A percentile compares a stretch with the other conserved stretches of the same genome.
Evolutionary conservation across 805 yeast species (phyloP).

Genomic region (Ogataea glucozyma): DNA sequence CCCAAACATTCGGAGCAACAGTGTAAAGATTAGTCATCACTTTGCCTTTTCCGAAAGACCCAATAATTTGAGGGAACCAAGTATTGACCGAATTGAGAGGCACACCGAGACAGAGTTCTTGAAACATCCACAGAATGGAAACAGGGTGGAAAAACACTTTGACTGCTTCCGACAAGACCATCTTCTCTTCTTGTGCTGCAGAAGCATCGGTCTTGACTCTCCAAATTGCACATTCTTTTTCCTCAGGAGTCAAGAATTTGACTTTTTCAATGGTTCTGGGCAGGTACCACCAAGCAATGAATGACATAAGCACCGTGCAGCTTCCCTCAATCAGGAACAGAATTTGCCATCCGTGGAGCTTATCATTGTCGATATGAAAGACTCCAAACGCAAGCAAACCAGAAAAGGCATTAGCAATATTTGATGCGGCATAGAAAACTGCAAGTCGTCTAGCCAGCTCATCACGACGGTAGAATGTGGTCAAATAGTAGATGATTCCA

Average conservation of each 20-base stretch:
- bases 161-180: slow-evolving; percentile 42
- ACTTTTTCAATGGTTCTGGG: slow-evolving; percentile 41
- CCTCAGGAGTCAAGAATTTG: slow-evolving; percentile 41
- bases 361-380: slow-evolving; percentile 41
- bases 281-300: slow-evolving; percentile 36
- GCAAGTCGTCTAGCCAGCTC: slow-evolving; percentile 40
- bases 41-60: slow-evolving; percentile 40
- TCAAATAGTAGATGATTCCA: slow-evolving; percentile 40
- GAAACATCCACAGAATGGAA: slow-evolving; percentile 44
- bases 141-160: slow-evolving; percentile 48
- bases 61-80: slow-evolving; percentile 50
- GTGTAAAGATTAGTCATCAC: slow-evolving; percentile 44
- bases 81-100: slow-evolving; percentile 49
- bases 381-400: slow-evolving; percentile 38
- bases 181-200: slow-evolving; percentile 37
- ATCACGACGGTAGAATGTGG: slow-evolving; percentile 40
- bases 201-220: slow-evolving; percentile 49
- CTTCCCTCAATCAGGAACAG: slow-evolving; percentile 48
- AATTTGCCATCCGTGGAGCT: slow-evolving; percentile 49
- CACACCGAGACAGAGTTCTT: slow-evolving; percentile 47
- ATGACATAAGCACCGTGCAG: slow-evolving; percentile 39
- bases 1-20: slow-evolving; percentile 50
- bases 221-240: slow-evolving; percentile 38
- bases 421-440: slow-evolving; percentile 39
- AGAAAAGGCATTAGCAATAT: slow-evolving; percentile 38